phyloP scores from a whole-genome alignment of 352 stramenopile genomes.

The Phytophthora chlamydospora region DNA sequence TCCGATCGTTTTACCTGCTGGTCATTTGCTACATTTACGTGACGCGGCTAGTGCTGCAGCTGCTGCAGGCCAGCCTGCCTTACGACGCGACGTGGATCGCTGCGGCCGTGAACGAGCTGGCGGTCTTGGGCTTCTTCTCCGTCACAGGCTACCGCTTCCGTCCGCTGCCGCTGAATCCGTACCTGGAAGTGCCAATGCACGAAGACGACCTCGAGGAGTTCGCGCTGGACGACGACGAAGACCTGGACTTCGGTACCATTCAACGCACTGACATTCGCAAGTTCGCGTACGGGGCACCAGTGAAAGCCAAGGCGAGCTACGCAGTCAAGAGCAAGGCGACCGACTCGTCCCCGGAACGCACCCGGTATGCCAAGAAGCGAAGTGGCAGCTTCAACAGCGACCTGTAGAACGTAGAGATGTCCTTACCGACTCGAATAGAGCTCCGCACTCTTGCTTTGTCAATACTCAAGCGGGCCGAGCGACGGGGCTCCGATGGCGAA shows the following conservation, averaged over 20 bases:
- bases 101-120: constrained; percentile 71
- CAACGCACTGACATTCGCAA: constrained; percentile 45
- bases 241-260: constrained; percentile 44
- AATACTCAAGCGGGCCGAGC: constrained; percentile 2
- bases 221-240: constrained; percentile 58
- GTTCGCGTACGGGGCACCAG: constrained; percentile 37
- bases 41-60: constrained; percentile 96
- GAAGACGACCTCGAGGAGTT: constrained; percentile 87
- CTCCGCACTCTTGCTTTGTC: constrained; percentile 1
- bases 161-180: constrained; percentile 91
- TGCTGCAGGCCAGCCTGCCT: constrained; percentile 91
- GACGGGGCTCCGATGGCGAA: constrained; percentile 1
- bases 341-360: constrained; percentile 3
- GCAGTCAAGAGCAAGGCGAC: constrained; percentile 12
- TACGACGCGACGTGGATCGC: constrained; percentile 90
- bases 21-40: constrained; percentile 99
- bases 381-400: constrained; percentile 36
- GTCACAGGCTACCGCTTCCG: constrained; percentile 93
- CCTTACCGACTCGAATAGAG: constrained; percentile 23
- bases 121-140: constrained; percentile 93
- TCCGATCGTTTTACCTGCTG: constrained; percentile 96
- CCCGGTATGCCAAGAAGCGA: constrained; percentile 28
- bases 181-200: constrained; percentile 81
- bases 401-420: constrained; percentile 26
- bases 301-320: constrained; percentile 22